A percentile compares a stretch with the other conserved stretches of the same genome.
These are phyloP conservation scores for Globisporangium lucens DNA, from an alignment of 352 stramenopile species.

Conservation along the genomic window DNA sequence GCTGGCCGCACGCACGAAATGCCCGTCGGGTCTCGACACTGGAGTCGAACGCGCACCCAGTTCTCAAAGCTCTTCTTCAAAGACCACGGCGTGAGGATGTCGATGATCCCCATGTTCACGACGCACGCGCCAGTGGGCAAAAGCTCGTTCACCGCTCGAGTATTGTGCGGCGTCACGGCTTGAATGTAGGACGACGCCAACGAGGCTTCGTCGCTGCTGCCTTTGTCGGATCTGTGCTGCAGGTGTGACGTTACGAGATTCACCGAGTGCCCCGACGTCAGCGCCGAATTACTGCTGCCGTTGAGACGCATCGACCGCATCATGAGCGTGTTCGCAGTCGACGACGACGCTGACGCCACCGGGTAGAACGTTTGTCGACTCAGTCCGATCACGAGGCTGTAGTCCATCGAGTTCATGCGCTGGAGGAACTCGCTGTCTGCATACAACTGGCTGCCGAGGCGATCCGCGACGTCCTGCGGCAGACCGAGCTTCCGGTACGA, in stretches of 20 bases:
- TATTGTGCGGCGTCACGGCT: conserved; percentile 44
- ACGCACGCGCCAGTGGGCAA: conserved; percentile 71
- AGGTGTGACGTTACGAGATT: neutral
- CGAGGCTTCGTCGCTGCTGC: conserved; percentile 31
- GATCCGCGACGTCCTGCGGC: conserved; percentile 59
- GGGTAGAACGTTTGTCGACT: conserved; percentile 51
- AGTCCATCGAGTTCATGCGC: conserved; percentile 97
- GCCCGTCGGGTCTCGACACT: conserved; percentile 71
- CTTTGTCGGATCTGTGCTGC: conserved; percentile 10
- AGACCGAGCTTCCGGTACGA: conserved; percentile 72
- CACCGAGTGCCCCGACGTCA: neutral
- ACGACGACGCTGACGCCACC: conserved; percentile 29
- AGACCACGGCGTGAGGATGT: conserved; percentile 96
- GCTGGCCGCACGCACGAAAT: conserved; percentile 84
- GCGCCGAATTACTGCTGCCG: conserved; percentile 4
- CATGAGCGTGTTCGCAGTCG: conserved; percentile 20
- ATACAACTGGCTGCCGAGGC: conserved; percentile 83
- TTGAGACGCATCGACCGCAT: conserved; percentile 27
- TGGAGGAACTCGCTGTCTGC: conserved; percentile 92
- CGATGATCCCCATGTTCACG: conserved; percentile 96
- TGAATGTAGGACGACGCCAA: conserved; percentile 41
- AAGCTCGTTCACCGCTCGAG: conserved; percentile 28
- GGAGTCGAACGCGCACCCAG: conserved; percentile 76
- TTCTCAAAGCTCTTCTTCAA: conserved; percentile 91
- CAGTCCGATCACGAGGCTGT: conserved; percentile 94